Conservation (phyloP, 495 filamentous ascomycete species). For the Achaetomiella virescens region DNA sequence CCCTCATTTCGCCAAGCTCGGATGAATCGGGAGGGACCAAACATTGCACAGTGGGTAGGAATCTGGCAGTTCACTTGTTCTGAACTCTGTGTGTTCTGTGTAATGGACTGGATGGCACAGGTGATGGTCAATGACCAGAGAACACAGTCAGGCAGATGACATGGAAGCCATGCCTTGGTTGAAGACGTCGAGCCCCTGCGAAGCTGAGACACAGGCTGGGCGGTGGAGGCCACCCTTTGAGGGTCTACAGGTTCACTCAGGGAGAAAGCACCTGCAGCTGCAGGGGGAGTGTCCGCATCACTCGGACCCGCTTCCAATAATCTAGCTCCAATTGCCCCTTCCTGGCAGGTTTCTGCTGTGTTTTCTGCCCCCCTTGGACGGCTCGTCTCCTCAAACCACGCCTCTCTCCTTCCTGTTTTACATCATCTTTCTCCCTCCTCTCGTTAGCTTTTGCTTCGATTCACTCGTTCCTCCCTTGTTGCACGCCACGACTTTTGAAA, state of each 20-base stretch:
- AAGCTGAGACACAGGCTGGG: background rate
- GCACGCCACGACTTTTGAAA: constrained; percentile 7
- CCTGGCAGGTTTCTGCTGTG: constrained; percentile 16
- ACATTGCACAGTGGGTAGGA: background rate
- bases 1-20: constrained; percentile 15
- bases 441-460: constrained; percentile 26
- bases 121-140: too few species aligned
- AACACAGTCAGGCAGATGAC: background rate
- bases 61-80: too few species aligned
- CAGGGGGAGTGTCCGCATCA: constrained; percentile 24
- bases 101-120: too few species aligned
- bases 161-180: background rate
- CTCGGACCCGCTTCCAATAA: constrained; percentile 15
- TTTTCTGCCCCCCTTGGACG: constrained; percentile 20
- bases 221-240: too few species aligned
- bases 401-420: constrained; percentile 26
- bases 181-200: background rate
- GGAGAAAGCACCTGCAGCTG: constrained; percentile 13
- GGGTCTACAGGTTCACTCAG: too few species aligned
- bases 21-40: background rate
- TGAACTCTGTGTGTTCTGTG: too few species aligned
- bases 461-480: constrained; percentile 32
- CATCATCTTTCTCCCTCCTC: constrained; percentile 22
- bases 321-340: constrained; percentile 27
- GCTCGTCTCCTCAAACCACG: constrained; percentile 24